Evolutionary conservation across 306 rosid genomes (phyloP).

Genomic region (Gastrolobium villosum): DNA sequence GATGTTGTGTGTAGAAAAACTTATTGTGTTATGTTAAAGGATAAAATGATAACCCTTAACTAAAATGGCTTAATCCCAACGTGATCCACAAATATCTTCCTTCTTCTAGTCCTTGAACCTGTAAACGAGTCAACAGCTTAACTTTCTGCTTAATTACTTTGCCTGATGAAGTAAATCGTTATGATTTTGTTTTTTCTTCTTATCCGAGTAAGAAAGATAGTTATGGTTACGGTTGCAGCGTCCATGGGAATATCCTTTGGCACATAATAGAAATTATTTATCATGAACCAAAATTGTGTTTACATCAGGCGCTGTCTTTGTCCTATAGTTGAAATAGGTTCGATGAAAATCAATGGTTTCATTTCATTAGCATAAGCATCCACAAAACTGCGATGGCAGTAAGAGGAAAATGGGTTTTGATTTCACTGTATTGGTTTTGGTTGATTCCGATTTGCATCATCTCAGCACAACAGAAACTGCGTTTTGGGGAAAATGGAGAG

Average conservation of each 20-base stretch:
- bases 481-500: constrained; percentile 66
- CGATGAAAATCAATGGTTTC: neutral
- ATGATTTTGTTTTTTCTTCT: neutral
- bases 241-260: constrained; percentile 18
- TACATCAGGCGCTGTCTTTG: neutral
- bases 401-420: constrained; percentile 31
- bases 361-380: neutral
- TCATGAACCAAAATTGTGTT: neutral
- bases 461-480: constrained; percentile 51
- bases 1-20: too few species aligned
- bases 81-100: neutral
- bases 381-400: neutral
- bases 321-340: neutral
- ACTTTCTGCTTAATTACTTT: neutral
- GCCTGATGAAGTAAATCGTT: neutral
- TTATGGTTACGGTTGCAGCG: neutral
- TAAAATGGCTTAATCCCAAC: neutral
- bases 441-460: constrained; percentile 48
- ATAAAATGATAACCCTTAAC: too few species aligned
- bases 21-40: too few species aligned
- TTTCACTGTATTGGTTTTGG: neutral
- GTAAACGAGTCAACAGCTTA: too few species aligned
- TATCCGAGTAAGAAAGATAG: neutral
- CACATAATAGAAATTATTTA: neutral
- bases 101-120: too few species aligned